Base-by-base conservation (phyloP, 257 asterid genomes). In the Scutellaria barbata region DNA sequence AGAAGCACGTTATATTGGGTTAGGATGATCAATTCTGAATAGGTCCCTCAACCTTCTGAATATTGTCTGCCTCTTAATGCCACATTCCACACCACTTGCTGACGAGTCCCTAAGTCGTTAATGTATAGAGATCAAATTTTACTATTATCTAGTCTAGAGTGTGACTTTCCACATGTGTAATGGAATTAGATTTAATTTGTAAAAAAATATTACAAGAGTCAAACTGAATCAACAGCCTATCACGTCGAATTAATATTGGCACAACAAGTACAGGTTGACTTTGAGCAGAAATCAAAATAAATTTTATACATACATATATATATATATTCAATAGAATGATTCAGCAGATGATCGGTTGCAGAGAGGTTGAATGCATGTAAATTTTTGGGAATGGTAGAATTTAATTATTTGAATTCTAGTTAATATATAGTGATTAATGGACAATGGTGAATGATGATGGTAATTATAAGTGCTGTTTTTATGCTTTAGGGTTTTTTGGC, bases 1-100 rank as follows among this genome's bases (percentile, higher is more conserved):
- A 59, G 40, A 17, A 68, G 59, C 74, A 75, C 64, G 71, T 68
- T 68, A n/a, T 50, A 48, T 59, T 73, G 16, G 5, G 66, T 50
- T 42, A 63, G 33, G 59, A 25, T 52, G 20, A 12, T 22, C n/a
- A 9, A 8, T 41, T 59, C 16, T 57, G 45, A 20, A 16, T 30
- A 42, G 63, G 76, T 51, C 76, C 47, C 63, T 50, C 70, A 50
- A 37, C 50, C 2, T 16, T 48, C 52, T 52, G 30, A 16, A 60
- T 10, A 47, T 71, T 71, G 74, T 67, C 62, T 20, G 17, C 7
- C 35, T 12, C 62, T 10, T 47, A 65, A 8, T 22, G 58, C 25
- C 58, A 47, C 69, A 6, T 64, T 62, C 5, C 30, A 14, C 40
- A 14, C 33, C 48, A 5, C 39, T 54, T 52, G 58, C 35, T 52